phyloP scores from a whole-genome alignment of 768 basidiomycete species.

The Collybia mongolica region DNA sequence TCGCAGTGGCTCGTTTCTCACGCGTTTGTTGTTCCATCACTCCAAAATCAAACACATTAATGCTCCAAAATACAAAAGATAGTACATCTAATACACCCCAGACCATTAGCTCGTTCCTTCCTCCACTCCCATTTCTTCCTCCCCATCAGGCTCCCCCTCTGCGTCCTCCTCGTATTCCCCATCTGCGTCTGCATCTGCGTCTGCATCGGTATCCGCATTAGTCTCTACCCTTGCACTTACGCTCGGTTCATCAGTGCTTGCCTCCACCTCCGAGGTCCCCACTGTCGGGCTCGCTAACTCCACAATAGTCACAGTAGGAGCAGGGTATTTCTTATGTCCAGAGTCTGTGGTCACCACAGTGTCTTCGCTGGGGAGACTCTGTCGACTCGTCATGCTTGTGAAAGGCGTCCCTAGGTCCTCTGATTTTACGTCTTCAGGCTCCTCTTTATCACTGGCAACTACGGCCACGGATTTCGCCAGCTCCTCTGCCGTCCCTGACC shows the following conservation, averaged over 20 bases:
- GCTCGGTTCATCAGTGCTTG: not conserved
- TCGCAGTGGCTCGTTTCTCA: constrained; percentile 29
- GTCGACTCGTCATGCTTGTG: constrained; percentile 47
- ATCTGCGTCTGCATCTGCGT: constrained; percentile 31
- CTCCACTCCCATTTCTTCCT: constrained; percentile 22
- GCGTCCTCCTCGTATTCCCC: constrained; percentile 43
- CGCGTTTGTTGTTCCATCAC: constrained; percentile 19
- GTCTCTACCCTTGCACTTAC: not conserved
- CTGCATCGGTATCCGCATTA: constrained; percentile 23
- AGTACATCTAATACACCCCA: constrained; percentile 1
- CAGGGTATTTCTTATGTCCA: constrained; percentile 2
- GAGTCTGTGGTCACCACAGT: constrained; percentile 40
- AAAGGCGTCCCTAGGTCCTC: constrained; percentile 54
- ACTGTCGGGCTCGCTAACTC: constrained; percentile 6
- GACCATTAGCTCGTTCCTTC: constrained; percentile 16
- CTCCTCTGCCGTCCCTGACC: constrained; percentile 19
- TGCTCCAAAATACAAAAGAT: constrained; percentile 6
- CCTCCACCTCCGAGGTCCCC: not conserved
- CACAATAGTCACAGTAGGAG: constrained; percentile 11
- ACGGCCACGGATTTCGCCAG: constrained; percentile 1
- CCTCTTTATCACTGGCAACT: constrained; percentile 7
- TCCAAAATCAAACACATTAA: constrained; percentile 16
- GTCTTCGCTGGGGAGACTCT: constrained; percentile 59
- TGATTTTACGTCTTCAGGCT: constrained; percentile 38
- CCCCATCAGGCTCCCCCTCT: constrained; percentile 38